A percentile compares a stretch with the other conserved stretches of the same genome.
These are phyloP conservation scores for Podospora pseudoanserina DNA, from an alignment of 495 filamentous ascomycete genomes.

Conservation along the genomic window DNA sequence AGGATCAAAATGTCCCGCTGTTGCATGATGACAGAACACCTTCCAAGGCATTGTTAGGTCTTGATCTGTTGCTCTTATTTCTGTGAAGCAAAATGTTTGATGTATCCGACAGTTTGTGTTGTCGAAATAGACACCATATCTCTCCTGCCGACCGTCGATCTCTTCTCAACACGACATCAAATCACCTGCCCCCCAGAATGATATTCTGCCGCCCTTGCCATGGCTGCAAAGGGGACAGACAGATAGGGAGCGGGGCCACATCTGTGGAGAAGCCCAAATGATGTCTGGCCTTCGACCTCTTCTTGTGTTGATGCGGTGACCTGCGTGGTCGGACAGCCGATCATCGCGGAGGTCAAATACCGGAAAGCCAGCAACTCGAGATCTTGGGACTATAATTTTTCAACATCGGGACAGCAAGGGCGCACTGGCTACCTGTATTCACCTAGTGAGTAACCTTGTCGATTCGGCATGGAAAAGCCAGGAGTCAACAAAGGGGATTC, in stretches of 20 bases:
- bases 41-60: background rate
- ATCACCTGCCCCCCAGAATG: background rate
- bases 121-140: background rate
- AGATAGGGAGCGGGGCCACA: constrained; percentile 8
- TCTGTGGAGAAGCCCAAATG: constrained; percentile 15
- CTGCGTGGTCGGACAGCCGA: background rate
- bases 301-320: background rate
- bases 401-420: background rate
- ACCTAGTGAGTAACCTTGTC: background rate
- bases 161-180: background rate
- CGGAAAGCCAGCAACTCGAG: background rate
- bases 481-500: background rate
- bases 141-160: background rate
- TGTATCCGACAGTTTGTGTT: background rate
- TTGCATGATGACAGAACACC: background rate
- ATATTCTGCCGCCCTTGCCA: constrained; percentile 7
- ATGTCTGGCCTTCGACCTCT: constrained; percentile 15
- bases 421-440: background rate
- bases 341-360: background rate
- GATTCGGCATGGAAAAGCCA: background rate
- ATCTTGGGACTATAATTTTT: background rate
- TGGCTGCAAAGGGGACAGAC: constrained; percentile 4
- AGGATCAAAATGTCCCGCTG: constrained; percentile 6
- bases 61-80: background rate
- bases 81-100: background rate